A percentile compares a stretch with the other conserved stretches of the same genome.
These are phyloP conservation scores for Zygosaccharomyces bisporus DNA, from an alignment of 805 yeast species.

Conservation along the genomic window DNA sequence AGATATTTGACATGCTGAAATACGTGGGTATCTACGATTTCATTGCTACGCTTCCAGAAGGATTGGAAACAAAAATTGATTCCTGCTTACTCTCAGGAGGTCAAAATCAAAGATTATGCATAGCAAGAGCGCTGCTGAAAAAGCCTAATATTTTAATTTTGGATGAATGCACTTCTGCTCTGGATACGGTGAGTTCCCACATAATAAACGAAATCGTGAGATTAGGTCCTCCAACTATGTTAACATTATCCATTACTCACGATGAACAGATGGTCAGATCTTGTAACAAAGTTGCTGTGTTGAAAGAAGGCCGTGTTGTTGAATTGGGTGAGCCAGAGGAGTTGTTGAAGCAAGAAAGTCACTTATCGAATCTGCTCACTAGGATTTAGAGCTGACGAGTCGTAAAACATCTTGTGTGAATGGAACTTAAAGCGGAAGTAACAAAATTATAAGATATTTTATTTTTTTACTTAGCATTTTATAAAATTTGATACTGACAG, in stretches of 20 bases:
- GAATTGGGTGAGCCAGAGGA: slow-evolving; percentile 43
- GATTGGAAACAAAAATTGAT: slow-evolving; percentile 58
- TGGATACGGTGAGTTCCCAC: slow-evolving; percentile 61
- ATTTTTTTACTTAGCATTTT: no score
- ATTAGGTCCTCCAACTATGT: slow-evolving; percentile 39
- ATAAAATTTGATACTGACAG: neutral
- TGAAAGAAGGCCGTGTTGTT: slow-evolving; percentile 46
- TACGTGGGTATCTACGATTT: slow-evolving; percentile 52
- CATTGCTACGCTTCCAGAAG: slow-evolving; percentile 51
- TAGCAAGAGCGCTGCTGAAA: slow-evolving; percentile 75
- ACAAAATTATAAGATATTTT: no score
- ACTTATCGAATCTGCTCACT: slow-evolving; percentile 3
- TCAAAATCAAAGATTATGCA: slow-evolving; percentile 78
- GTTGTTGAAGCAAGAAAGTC: slow-evolving; percentile 18
- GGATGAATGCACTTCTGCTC: slow-evolving; percentile 88
- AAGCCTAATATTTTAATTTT: slow-evolving; percentile 60
- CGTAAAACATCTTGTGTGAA: no score
- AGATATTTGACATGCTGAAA: slow-evolving; percentile 41
- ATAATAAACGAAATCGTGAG: slow-evolving; percentile 49
- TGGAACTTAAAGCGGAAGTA: no score
- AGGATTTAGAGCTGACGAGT: neutral
- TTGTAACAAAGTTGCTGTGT: slow-evolving; percentile 48
- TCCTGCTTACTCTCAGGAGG: slow-evolving; percentile 72
- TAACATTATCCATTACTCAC: slow-evolving; percentile 70
- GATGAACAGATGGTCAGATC: slow-evolving; percentile 58